Evolutionary conservation across 2,329 filamentous ascomycete genomes (phyloP).

Genomic region (Graphilbum fragrans): DNA sequence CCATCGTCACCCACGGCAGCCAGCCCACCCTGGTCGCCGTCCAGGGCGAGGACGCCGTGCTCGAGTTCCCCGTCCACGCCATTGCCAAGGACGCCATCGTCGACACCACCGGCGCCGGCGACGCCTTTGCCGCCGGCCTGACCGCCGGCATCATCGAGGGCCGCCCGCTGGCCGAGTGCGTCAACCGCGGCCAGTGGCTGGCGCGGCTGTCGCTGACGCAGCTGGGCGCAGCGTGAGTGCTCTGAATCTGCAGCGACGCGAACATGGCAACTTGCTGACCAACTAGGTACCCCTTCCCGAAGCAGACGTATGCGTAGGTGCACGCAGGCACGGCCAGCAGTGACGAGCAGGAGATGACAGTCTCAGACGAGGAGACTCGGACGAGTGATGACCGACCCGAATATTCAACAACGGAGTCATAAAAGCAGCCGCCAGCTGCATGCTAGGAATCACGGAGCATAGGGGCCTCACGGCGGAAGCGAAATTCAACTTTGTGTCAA

Average conservation of each 20-base stretch:
- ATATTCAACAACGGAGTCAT: not conserved
- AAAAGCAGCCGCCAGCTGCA: no score
- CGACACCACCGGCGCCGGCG: slow-evolving; percentile 94
- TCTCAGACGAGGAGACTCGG: no score
- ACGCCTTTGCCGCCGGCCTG: slow-evolving; percentile 93
- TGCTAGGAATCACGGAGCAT: no score
- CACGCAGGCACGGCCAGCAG: not conserved
- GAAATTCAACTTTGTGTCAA: slow-evolving; percentile 23
- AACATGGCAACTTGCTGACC: not conserved
- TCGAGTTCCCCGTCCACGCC: slow-evolving; percentile 69
- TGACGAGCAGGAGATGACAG: no score
- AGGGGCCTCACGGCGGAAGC: no score
- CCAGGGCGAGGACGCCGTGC: slow-evolving; percentile 56
- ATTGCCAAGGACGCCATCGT: slow-evolving; percentile 71
- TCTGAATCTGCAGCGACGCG: slow-evolving; percentile 19
- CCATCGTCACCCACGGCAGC: slow-evolving; percentile 91
- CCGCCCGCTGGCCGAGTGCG: slow-evolving; percentile 61
- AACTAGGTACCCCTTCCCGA: slow-evolving; percentile 65
- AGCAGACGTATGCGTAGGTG: slow-evolving; percentile 68
- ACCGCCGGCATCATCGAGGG: slow-evolving; percentile 79
- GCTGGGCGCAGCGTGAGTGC: slow-evolving; percentile 69
- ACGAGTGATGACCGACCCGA: no score
- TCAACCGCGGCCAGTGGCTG: slow-evolving; percentile 96
- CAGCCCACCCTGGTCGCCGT: slow-evolving; percentile 77
- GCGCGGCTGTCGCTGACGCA: slow-evolving; percentile 90